These are phyloP conservation scores for Oryza officinalis DNA, from an alignment of 176 grass and related monocot genomes.

Conservation along the genomic window DNA sequence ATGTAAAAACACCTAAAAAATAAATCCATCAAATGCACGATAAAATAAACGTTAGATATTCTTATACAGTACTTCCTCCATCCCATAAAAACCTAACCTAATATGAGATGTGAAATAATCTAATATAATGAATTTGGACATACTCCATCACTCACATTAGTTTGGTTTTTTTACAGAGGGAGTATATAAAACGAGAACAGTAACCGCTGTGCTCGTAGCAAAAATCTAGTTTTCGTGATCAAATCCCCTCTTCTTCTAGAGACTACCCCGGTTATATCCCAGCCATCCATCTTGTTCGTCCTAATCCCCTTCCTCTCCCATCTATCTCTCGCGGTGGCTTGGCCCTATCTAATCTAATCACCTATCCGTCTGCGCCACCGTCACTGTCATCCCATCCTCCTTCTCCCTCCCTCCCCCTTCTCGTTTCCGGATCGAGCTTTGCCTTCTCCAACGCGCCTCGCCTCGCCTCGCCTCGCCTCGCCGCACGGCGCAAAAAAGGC, in stretches of 20 bases:
- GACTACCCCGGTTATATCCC: background rate
- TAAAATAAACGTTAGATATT: too few relatives aligned
- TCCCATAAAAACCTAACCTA: too few relatives aligned
- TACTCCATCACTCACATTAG: too few relatives aligned
- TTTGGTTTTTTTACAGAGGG: too few relatives aligned
- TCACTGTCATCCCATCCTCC: constrained; percentile 17
- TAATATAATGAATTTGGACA: too few relatives aligned
- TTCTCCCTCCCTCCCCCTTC: background rate
- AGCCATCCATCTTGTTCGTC: background rate
- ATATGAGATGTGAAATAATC: too few relatives aligned
- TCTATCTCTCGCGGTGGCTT: background rate
- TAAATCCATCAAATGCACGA: too few relatives aligned
- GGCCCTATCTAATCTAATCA: background rate
- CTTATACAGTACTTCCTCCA: too few relatives aligned
- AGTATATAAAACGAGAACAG: too few relatives aligned
- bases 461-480: constrained; percentile 38
- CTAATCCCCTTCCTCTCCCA: background rate
- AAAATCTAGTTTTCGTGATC: background rate
- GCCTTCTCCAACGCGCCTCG: constrained; percentile 41
- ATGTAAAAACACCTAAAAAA: too few relatives aligned
- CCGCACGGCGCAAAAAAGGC: constrained; percentile 41
- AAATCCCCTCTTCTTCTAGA: constrained; percentile 33
- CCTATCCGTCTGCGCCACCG: background rate
- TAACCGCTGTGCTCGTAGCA: background rate
- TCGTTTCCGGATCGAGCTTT: constrained; percentile 32